phyloP scores from a whole-genome alignment of 805 yeast species.

The Saccharomyces kudriavzevii region DNA sequence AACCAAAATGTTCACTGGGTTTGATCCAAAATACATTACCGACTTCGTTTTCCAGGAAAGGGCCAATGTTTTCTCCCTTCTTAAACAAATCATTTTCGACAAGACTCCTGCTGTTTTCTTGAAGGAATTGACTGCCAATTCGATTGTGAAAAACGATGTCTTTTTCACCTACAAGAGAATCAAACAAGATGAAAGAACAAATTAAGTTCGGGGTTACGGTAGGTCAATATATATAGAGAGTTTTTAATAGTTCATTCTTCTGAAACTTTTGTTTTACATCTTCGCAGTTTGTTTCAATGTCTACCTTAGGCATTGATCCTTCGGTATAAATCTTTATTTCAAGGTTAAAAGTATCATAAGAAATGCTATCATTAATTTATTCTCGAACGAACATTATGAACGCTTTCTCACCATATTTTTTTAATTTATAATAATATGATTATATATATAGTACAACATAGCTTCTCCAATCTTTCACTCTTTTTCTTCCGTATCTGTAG shows the following conservation, averaged over 20 bases:
- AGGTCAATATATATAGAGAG: neutral
- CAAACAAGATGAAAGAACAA: neutral
- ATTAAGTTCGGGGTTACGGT: neutral
- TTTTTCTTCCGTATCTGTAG: neutral
- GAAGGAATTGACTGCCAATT: conserved; percentile 5
- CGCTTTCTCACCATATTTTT: neutral
- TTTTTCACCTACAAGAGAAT: conserved; percentile 27
- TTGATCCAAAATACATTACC: conserved; percentile 27
- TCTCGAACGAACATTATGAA: conserved; percentile 5
- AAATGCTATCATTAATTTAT: conserved; percentile 7
- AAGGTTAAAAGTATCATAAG: conserved; percentile 1
- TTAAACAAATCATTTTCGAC: conserved; percentile 5
- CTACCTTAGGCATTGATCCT: no score
- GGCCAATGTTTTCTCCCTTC: conserved; percentile 10
- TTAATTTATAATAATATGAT: neutral
- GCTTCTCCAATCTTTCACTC: neutral
- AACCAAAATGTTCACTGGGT: conserved; percentile 35
- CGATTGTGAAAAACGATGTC: conserved; percentile 15
- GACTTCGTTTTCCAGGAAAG: conserved; percentile 12
- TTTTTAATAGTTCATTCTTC: neutral
- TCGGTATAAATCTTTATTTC: no score
- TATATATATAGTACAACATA: neutral
- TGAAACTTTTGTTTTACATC: neutral
- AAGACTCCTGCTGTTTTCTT: conserved; percentile 3
- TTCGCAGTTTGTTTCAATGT: no score